A percentile compares a stretch with the other conserved stretches of the same genome.
These are phyloP conservation scores for Vitis riparia DNA, from an alignment of 164 flowering plant genomes.

Conservation along the genomic window DNA sequence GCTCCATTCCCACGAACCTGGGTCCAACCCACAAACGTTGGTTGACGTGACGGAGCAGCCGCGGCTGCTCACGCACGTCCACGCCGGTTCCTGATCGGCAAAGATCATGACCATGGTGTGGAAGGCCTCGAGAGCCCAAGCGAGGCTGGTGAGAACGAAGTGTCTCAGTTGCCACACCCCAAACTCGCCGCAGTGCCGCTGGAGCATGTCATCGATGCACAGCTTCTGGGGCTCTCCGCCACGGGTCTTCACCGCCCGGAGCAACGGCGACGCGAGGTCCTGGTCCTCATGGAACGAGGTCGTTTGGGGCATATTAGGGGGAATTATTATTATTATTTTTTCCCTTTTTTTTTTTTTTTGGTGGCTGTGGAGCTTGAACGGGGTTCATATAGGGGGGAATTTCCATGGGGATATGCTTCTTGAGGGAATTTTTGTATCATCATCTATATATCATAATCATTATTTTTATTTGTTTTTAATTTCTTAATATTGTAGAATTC, in stretches of 20 bases:
- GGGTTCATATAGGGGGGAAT: too few species aligned
- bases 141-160: conserved; percentile 74
- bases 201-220: conserved; percentile 78
- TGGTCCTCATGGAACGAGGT: too few species aligned
- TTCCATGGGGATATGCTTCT: too few species aligned
- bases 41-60: conserved; percentile 18
- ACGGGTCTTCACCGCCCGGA: background rate
- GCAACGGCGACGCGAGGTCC: conserved; percentile 20
- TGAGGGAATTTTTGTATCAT: too few species aligned
- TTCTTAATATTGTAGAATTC: too few species aligned
- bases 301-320: too few species aligned
- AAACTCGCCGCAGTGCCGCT: conserved; percentile 73
- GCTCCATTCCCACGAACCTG: conserved; percentile 85
- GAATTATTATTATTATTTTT: too few species aligned
- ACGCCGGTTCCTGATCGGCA: conserved; percentile 80
- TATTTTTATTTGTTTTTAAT: too few species aligned
- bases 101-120: conserved; percentile 99
- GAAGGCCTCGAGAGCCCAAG: conserved; percentile 90
- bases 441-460: too few species aligned
- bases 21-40: conserved; percentile 48
- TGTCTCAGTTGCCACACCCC: conserved; percentile 83
- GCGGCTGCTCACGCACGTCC: conserved; percentile 40
- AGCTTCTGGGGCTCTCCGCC: conserved; percentile 31
- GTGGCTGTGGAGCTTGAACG: background rate
- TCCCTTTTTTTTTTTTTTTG: too few species aligned